phyloP scores from a whole-genome alignment of 805 yeast genomes.

The Pichia cephalocereana region DNA sequence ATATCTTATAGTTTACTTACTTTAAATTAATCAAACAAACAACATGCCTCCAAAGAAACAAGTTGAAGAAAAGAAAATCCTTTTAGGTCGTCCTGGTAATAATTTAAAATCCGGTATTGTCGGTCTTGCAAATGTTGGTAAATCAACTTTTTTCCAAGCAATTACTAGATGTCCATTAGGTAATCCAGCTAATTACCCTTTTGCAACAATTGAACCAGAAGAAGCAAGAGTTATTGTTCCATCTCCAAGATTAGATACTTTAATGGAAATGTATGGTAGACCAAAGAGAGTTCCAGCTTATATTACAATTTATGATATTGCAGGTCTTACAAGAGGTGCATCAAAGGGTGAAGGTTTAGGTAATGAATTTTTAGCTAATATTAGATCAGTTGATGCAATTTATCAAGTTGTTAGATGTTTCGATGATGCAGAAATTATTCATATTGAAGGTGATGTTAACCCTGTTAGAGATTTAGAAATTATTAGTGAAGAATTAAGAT shows the following conservation, averaged over 20 bases:
- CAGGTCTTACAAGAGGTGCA: slow-evolving; percentile 97
- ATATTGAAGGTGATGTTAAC: slow-evolving; percentile 93
- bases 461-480: slow-evolving; percentile 93
- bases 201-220: slow-evolving; percentile 97
- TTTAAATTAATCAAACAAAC: neutral
- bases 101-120: slow-evolving; percentile 69
- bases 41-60: slow-evolving; percentile 32
- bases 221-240: slow-evolving; percentile 95
- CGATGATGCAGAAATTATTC: slow-evolving; percentile 96
- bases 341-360: slow-evolving; percentile 96
- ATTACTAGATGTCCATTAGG: slow-evolving; percentile 89
- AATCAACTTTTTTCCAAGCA: slow-evolving; percentile 96
- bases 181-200: slow-evolving; percentile 96
- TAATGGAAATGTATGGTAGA: slow-evolving; percentile 69
- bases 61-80: slow-evolving; percentile 28
- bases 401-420: slow-evolving; percentile 97
- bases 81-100: slow-evolving; percentile 34
- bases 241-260: slow-evolving; percentile 73
- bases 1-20: no score
- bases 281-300: slow-evolving; percentile 84
- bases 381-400: slow-evolving; percentile 95
- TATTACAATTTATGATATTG: slow-evolving; percentile 92
- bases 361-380: slow-evolving; percentile 92
- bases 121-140: slow-evolving; percentile 92
- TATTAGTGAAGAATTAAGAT: slow-evolving; percentile 82